Conservation (phyloP, 1,139 yeast genomes). For the Yamadazyma trypodendri region DNA sequence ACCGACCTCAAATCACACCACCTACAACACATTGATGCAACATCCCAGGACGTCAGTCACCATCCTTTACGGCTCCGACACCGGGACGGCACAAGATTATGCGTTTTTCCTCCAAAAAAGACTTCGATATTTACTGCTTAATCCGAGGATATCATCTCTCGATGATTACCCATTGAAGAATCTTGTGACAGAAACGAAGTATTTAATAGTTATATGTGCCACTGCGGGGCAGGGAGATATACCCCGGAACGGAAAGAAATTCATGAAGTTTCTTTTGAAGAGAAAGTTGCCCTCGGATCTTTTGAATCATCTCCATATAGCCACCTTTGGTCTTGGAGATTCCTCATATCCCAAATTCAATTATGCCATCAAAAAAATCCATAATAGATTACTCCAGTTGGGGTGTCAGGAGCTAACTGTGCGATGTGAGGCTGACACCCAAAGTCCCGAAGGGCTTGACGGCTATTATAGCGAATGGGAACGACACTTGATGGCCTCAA, state of each 20-base stretch:
- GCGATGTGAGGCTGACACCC: slow-evolving; percentile 90
- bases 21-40: not conserved
- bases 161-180: slow-evolving; percentile 62
- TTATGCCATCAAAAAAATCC: slow-evolving; percentile 80
- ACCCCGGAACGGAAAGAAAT: slow-evolving; percentile 70
- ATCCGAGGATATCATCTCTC: slow-evolving; percentile 51
- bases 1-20: not conserved
- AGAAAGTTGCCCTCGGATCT: slow-evolving; percentile 65
- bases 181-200: slow-evolving; percentile 46
- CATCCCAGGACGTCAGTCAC: slow-evolving; percentile 30
- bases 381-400: slow-evolving; percentile 70
- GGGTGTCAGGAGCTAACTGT: slow-evolving; percentile 75
- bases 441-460: slow-evolving; percentile 75
- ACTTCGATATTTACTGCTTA: slow-evolving; percentile 55
- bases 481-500: slow-evolving; percentile 41
- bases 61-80: slow-evolving; percentile 85
- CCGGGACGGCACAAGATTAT: slow-evolving; percentile 88
- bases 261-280: slow-evolving; percentile 73
- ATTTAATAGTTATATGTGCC: slow-evolving; percentile 70
- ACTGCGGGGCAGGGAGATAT: slow-evolving; percentile 94
- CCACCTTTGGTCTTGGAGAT: slow-evolving; percentile 93
- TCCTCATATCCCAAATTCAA: slow-evolving; percentile 86
- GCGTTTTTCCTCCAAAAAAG: slow-evolving; percentile 64
- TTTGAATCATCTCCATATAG: slow-evolving; percentile 59
- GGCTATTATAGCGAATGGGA: slow-evolving; percentile 79